These are phyloP conservation scores for Fusarium camptoceras DNA, from an alignment of 2,329 filamentous ascomycete species.

Conservation along the genomic window DNA sequence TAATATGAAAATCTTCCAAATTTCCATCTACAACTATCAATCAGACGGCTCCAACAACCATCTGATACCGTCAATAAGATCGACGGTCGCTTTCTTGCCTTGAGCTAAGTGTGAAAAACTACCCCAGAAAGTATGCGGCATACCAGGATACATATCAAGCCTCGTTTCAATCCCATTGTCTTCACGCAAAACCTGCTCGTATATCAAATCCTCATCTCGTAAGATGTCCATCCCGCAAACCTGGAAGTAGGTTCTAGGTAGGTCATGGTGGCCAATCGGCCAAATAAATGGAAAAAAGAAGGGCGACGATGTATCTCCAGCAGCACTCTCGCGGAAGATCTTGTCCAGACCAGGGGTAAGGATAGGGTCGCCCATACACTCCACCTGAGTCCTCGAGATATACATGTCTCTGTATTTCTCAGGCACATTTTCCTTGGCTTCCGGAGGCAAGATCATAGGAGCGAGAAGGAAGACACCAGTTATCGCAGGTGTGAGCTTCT, in stretches of 20 bases:
- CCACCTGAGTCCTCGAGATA: background rate
- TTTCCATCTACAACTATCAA: no score
- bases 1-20: no score
- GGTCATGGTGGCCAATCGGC: background rate
- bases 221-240: constrained; percentile 4
- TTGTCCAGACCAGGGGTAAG: background rate
- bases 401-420: background rate
- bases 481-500: background rate
- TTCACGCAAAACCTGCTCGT: background rate
- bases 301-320: background rate
- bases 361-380: background rate
- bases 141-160: background rate
- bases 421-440: background rate
- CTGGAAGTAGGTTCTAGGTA: constrained; percentile 2
- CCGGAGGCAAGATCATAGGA: background rate
- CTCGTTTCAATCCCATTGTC: background rate
- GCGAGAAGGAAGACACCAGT: background rate
- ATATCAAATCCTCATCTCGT: background rate
- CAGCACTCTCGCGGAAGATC: background rate
- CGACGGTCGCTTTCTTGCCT: background rate
- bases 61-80: background rate
- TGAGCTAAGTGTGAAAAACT: background rate
- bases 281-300: background rate
- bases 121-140: constrained; percentile 10
- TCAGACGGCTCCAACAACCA: background rate